Conservation (phyloP, 2,329 filamentous ascomycete genomes). For the Didymella glomerata region DNA sequence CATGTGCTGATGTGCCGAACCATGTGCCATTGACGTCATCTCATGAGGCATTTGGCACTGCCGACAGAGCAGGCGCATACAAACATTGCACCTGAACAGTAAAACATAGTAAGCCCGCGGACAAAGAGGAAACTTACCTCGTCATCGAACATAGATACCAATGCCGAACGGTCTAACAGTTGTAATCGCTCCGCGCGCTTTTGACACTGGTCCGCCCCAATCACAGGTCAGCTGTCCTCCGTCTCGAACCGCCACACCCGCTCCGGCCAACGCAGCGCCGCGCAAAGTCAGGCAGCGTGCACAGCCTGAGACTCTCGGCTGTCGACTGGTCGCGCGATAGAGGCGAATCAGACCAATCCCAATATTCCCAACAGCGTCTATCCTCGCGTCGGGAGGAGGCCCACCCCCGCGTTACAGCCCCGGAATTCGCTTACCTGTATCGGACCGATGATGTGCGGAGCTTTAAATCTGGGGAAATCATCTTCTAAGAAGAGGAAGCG, state of each 20-base stretch:
- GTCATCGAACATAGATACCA: slow-evolving; percentile 8
- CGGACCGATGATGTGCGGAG: slow-evolving; percentile 9
- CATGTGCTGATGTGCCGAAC: neutral
- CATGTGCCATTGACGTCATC: slow-evolving; percentile 7
- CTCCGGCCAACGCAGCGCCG: slow-evolving; percentile 12
- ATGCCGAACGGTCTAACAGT: slow-evolving; percentile 1
- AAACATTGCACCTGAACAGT: neutral
- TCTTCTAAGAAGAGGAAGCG: too few species aligned
- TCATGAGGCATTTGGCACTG: slow-evolving; percentile 2
- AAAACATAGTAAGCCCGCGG: neutral
- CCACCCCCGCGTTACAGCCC: slow-evolving; percentile 18
- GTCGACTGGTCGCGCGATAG: slow-evolving; percentile 1
- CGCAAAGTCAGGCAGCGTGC: neutral
- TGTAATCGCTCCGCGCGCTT: neutral
- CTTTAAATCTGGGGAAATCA: slow-evolving; percentile 12
- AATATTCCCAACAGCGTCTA: slow-evolving; percentile 1
- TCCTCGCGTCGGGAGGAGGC: slow-evolving; percentile 1
- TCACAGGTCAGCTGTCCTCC: neutral
- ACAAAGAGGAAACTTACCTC: slow-evolving; percentile 11
- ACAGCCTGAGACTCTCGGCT: slow-evolving; percentile 9
- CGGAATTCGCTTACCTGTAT: slow-evolving; percentile 16
- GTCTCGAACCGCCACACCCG: neutral
- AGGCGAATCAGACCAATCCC: slow-evolving; percentile 1
- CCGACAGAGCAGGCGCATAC: neutral
- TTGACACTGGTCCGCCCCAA: slow-evolving; percentile 3